Percentiles rank a stretch among this genome's conserved stretches.
phyloP scores from a whole-genome alignment of 257 asterid genomes.

The Penstemon barbatus region DNA sequence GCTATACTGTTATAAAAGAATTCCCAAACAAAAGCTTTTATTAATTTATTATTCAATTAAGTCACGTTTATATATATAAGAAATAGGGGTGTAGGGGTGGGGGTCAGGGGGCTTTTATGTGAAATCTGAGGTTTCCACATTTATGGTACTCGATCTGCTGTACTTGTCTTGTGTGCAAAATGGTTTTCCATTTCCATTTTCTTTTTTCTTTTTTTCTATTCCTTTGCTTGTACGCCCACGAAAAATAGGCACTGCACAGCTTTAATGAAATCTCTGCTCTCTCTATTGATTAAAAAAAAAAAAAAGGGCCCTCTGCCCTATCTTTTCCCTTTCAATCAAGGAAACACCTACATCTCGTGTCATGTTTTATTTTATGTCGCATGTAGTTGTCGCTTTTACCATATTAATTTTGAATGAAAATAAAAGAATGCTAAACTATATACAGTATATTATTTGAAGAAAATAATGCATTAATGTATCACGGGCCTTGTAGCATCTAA shows the following conservation, averaged over 20 bases:
- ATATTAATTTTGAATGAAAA: too few species aligned
- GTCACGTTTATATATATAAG: background rate
- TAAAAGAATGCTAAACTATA: background rate
- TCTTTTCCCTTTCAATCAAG: background rate
- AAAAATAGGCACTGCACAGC: background rate
- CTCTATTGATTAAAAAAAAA: too few species aligned
- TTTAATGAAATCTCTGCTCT: background rate
- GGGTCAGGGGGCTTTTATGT: background rate
- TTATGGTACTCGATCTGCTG: background rate
- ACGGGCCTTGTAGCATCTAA: too few species aligned
- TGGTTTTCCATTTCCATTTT: background rate
- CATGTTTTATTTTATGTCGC: background rate
- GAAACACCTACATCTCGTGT: background rate
- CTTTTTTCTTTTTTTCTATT: background rate
- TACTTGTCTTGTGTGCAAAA: background rate
- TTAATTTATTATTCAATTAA: slow-evolving; percentile 10
- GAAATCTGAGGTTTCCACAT: slow-evolving; percentile 5
- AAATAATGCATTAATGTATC: too few species aligned
- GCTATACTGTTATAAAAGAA: background rate
- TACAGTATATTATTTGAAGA: too few species aligned
- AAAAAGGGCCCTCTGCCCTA: background rate
- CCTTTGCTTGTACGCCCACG: background rate
- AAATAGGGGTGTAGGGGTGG: background rate
- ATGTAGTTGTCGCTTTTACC: background rate
- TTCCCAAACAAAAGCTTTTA: slow-evolving; percentile 26